phyloP scores from a whole-genome alignment of 2,329 filamentous ascomycete species.

The Fusarium xyrophilum region DNA sequence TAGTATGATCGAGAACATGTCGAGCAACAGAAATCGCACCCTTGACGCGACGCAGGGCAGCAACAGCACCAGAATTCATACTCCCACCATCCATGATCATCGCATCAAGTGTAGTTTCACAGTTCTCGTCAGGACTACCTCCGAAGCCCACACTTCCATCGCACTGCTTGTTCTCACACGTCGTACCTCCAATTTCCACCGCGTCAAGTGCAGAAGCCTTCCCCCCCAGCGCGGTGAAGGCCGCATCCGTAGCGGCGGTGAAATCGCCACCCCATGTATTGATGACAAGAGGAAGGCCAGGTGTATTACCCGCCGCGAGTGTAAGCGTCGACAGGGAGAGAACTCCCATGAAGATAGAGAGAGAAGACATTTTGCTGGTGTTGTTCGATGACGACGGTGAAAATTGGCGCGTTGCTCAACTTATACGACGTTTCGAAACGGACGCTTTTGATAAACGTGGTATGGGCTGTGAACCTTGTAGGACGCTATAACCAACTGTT shows the following conservation, averaged over 20 bases:
- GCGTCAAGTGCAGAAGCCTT: constrained; percentile 56
- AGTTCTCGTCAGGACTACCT: constrained; percentile 62
- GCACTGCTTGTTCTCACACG: constrained; percentile 61
- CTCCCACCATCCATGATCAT: constrained; percentile 63
- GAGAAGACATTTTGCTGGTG: constrained; percentile 8
- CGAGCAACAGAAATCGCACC: constrained; percentile 59
- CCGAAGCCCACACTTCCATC: constrained; percentile 63
- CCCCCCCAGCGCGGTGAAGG: constrained; percentile 50
- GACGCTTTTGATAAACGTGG: constrained; percentile 11
- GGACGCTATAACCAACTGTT: constrained; percentile 1
- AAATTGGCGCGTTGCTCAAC: too few species aligned
- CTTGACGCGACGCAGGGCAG: constrained; percentile 56
- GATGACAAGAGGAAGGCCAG: constrained; percentile 57
- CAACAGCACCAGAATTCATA: constrained; percentile 62
- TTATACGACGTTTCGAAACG: constrained; percentile 18
- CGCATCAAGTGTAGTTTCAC: constrained; percentile 66
- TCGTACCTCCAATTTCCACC: constrained; percentile 57
- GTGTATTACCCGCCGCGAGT: constrained; percentile 40
- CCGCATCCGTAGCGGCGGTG: constrained; percentile 59
- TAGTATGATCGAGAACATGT: constrained; percentile 58
- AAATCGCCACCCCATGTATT: constrained; percentile 64
- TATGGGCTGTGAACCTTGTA: constrained; percentile 19
- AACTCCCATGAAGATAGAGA: constrained; percentile 2
- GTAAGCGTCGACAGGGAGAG: constrained; percentile 16
- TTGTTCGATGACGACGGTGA: not conserved